Conservation (phyloP, 305 asterid genomes). For the Solanum hybrid region DNA sequence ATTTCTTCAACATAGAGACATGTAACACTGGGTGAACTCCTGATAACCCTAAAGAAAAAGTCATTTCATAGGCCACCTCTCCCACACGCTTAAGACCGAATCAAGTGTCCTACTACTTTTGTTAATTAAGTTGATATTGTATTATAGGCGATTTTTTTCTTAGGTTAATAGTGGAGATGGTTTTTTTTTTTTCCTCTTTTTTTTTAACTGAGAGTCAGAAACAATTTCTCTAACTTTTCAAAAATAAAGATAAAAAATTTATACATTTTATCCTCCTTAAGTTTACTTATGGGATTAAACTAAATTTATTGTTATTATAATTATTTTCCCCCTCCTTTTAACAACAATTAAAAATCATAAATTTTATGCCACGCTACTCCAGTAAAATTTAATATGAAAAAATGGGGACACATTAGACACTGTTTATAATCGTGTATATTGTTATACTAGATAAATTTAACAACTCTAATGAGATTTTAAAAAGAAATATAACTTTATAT, state of each 20-base stretch:
- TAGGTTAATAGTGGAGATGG: background rate
- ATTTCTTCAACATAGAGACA: too few relatives aligned
- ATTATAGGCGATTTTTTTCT: background rate
- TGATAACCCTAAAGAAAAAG: too few relatives aligned
- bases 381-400: background rate
- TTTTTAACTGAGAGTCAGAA: rapidly evolving
- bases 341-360: background rate
- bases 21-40: too few relatives aligned
- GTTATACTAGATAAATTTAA: background rate
- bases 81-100: too few relatives aligned
- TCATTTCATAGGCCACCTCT: too few relatives aligned
- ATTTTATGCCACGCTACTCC: background rate
- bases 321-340: background rate
- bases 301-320: background rate
- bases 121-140: background rate
- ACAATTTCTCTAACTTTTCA: background rate
- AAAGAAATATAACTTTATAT: background rate
- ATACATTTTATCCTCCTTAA: background rate
- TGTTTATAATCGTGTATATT: background rate
- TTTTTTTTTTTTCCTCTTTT: background rate
- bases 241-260: background rate
- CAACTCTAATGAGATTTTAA: background rate
- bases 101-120: background rate
- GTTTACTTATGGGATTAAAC: background rate
- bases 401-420: background rate